Base-by-base conservation (phyloP, 2,329 filamentous ascomycete genomes). In the Coniosporium tulheliwenetii region DNA sequence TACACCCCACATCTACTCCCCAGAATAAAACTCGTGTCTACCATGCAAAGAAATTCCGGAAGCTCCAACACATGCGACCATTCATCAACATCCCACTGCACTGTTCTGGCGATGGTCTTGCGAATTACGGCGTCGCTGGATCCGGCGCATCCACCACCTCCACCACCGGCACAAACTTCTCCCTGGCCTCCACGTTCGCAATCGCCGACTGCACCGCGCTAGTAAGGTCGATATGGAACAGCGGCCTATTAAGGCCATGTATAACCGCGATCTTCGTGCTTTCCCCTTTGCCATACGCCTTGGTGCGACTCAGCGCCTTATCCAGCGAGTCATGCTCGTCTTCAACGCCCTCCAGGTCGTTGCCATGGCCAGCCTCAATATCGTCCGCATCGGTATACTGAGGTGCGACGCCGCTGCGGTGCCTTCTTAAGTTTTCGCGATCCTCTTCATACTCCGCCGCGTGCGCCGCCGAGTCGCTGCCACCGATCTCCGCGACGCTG, bases 181-280 rank as follows among this genome's bases (percentile, higher is more conserved):
- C 58, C 45, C 54, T 56, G 44, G 55, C 51, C 59, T 85, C 75
- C 0, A 84, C 73, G 49, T 93, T 93, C 29, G 79, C 76, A 51
- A 95, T 75, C 2, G 86, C 89, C 50, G 80, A 85, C 60, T 95
- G 84, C 50, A 96, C 62, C 5, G 91, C 91, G 52, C 79, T 86
- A 3, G 85, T 91, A 39, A 96, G 63, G 58, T 96, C 91, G 40
- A 94, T 75, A 56, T 98, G 91, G 73, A 98, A 96, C 49, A 95
- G 73, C 4, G 91, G 89, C 50, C 84, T 67, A 59, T 93, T 91
- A 46, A 93, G 65, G n/a, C 89, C 84, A 48, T 87, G 81, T 12
- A 96, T 78, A 4, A 84, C 71, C 1, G 81, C 79, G 26, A 74
- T 60, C 49, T 59, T 66, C 16, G 40, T 44, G 15, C 39, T 37